phyloP scores from a whole-genome alignment of 75 land plant genomes.

The Sequoiadendron giganteum region DNA sequence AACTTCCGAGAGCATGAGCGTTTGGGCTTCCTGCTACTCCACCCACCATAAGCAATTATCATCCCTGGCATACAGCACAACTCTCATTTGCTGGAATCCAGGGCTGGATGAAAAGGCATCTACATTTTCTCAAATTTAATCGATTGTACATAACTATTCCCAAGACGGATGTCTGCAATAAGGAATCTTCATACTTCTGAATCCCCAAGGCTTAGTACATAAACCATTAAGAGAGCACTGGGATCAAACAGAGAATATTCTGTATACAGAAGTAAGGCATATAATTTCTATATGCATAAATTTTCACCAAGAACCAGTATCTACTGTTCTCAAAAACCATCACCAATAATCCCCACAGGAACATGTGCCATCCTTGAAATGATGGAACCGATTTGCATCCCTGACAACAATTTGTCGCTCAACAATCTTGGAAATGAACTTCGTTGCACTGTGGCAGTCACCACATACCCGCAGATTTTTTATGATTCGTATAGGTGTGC shows the following conservation, averaged over 20 bases:
- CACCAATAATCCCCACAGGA: slow-evolving; percentile 13
- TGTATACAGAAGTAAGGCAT: neutral
- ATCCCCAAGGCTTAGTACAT: neutral
- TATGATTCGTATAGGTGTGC: slow-evolving; percentile 2
- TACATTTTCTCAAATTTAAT: neutral
- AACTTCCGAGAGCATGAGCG: neutral
- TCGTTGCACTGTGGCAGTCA: slow-evolving; percentile 13
- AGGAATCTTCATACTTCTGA: neutral
- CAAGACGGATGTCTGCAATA: neutral
- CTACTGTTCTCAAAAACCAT: neutral
- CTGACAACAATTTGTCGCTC: slow-evolving; percentile 12
- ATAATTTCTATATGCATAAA: slow-evolving; percentile 1
- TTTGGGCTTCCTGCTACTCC: neutral
- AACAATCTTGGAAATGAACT: slow-evolving; percentile 16
- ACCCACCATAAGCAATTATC: neutral
- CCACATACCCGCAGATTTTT: slow-evolving; percentile 15
- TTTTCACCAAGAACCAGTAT: neutral
- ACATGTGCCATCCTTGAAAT: slow-evolving; percentile 18
- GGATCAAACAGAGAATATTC: neutral
- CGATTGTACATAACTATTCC: neutral
- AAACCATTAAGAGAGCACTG: neutral
- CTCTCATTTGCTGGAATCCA: neutral
- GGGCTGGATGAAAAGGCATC: neutral
- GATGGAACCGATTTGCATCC: slow-evolving; percentile 19
- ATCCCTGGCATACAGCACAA: neutral